These are phyloP conservation scores for Thuja plicata DNA, from an alignment of 83 land plant genomes.

Conservation along the genomic window DNA sequence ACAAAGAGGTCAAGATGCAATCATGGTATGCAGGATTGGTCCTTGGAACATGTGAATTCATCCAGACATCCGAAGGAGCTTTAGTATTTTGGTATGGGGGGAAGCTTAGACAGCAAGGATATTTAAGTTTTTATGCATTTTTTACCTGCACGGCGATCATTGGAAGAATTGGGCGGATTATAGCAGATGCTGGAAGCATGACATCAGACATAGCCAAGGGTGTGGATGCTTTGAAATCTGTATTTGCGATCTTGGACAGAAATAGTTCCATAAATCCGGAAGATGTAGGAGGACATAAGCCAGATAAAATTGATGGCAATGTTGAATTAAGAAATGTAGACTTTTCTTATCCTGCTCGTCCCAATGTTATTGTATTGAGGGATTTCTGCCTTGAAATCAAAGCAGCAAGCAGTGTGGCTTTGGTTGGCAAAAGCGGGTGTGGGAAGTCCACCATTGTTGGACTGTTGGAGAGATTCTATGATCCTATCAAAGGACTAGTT, in stretches of 20 bases:
- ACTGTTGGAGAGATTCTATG: constrained; percentile 51
- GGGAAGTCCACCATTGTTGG: constrained; percentile 66
- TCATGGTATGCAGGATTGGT: constrained; percentile 43
- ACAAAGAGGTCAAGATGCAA: constrained; percentile 18
- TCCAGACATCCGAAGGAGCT: constrained; percentile 25
- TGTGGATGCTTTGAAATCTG: no score
- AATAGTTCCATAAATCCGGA: background rate
- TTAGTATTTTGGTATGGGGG: constrained; percentile 43
- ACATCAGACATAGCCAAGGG: no score
- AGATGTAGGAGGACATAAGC: constrained; percentile 4
- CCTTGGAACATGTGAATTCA: constrained; percentile 26
- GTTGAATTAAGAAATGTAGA: no score
- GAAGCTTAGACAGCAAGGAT: constrained; percentile 22
- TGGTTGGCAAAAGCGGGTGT: no score
- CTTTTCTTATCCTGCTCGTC: no score
- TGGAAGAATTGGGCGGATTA: no score
- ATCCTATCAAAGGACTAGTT: constrained; percentile 38
- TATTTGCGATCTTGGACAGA: no score
- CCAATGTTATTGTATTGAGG: no score
- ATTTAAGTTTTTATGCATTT: constrained; percentile 25
- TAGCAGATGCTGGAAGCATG: no score
- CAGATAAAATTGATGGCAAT: no score
- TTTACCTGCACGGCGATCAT: constrained; percentile 19
- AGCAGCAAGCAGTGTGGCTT: no score
- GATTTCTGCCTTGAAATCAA: no score